Base-by-base conservation (phyloP, 208 protist genomes). In the Leptomonas pyrrhocoris region DNA sequence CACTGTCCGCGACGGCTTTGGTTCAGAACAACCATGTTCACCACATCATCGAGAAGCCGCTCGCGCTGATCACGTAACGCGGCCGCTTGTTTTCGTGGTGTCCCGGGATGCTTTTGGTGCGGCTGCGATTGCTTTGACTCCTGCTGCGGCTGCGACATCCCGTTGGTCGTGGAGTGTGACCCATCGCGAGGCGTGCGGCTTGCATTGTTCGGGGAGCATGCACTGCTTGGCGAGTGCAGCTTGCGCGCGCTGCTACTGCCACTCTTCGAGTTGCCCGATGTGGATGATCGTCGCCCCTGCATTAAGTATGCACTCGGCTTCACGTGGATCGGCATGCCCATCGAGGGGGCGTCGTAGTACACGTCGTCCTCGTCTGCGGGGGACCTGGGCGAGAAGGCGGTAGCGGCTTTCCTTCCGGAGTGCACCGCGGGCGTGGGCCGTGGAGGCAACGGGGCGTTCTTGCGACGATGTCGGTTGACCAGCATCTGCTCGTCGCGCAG, bases 401-500 rank as follows among this genome's bases (percentile, higher is more conserved):
- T 23, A 16, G 49, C 1, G 8, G 40, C 45, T 38, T 38, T 38
- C 9, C 34, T 38, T 38, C 7, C 9, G 25, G 36, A 30, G 28
- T 19, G 23, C 40, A 34, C 46, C 6, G 64, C n/a, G 1, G 48
- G 28, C 23, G 51, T 34, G 18, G 77, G 82, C 15, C 66, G 50
- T 1, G 83, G 83, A 2, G 83, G 79, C 16, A 83, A 73, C n/a
- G 73, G 79, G 7, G 76, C 75, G 48, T 75, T 82, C 25, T 74
- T 76, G 45, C 79, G 78, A 12, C 85, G 81, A 57, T 86, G 68
- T 31, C 61, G 60, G 59, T 84, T 84, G 27, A 83, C 74, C 23
- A 85, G 62, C 46, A 79, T 36, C 50, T 90, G 81, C 68, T 90
- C 85, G n/a, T 67, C 57, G n/a, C 85, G 79, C 36, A 90, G 73